These are phyloP conservation scores for Jamesozyma hellenica DNA, from an alignment of 805 yeast species.

Conservation along the genomic window DNA sequence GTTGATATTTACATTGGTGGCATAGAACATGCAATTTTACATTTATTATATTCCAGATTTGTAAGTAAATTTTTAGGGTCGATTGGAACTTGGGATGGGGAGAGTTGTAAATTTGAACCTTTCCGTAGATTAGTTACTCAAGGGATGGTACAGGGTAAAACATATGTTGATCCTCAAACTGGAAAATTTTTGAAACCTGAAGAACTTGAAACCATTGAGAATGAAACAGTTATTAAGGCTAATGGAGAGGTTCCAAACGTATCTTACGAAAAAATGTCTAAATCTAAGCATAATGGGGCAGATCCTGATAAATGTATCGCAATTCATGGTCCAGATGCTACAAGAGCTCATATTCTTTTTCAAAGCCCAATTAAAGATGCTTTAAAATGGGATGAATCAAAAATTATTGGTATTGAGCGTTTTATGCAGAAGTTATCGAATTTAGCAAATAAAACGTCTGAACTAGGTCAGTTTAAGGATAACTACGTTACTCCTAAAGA, in stretches of 20 bases:
- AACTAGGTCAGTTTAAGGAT: neutral
- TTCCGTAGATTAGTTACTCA: slow-evolving; percentile 73
- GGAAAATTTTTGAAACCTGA: slow-evolving; percentile 73
- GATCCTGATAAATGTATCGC: slow-evolving; percentile 73
- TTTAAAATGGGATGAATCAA: slow-evolving; percentile 81
- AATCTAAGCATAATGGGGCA: slow-evolving; percentile 89
- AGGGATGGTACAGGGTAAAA: slow-evolving; percentile 96
- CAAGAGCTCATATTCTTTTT: slow-evolving; percentile 85
- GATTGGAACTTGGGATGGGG: slow-evolving; percentile 56
- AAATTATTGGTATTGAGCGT: slow-evolving; percentile 77
- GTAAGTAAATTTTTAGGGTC: slow-evolving; percentile 67
- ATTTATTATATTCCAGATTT: slow-evolving; percentile 77
- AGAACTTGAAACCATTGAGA: slow-evolving; percentile 46
- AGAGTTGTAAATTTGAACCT: slow-evolving; percentile 58
- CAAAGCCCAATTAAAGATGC: slow-evolving; percentile 82
- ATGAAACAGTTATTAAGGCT: slow-evolving; percentile 33
- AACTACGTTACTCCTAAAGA: slow-evolving; percentile 11
- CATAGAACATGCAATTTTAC: slow-evolving; percentile 92
- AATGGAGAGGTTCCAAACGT: slow-evolving; percentile 45
- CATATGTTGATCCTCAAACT: slow-evolving; percentile 59
- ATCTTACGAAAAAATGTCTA: slow-evolving; percentile 88
- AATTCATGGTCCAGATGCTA: slow-evolving; percentile 84
- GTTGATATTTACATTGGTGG: slow-evolving; percentile 92
- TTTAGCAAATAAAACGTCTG: slow-evolving; percentile 7
- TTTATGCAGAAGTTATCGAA: slow-evolving; percentile 61